Evolutionary conservation across 805 yeast species (phyloP), one percentile per base, ranked within the genome.

Genomic region (Lipomyces kockii): DNA sequence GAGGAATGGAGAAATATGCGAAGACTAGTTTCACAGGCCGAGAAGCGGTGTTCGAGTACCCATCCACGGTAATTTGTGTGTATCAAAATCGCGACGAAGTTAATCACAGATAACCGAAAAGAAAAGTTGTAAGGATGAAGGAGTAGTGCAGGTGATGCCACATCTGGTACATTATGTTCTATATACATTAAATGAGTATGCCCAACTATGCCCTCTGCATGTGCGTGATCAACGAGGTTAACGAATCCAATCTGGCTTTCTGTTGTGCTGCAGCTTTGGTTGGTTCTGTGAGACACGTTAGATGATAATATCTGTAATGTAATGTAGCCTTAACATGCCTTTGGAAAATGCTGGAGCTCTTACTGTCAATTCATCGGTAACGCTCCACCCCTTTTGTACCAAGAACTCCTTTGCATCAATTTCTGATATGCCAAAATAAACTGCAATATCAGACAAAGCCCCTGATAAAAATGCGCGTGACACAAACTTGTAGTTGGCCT

Each of bases 1-100:
- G 71, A 67, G 2, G 71, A 67, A 37, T 65, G 69, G 71, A 46
- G 61, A 32, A 49, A 51, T 39, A 37, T 67, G 57, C 60, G 69
- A 37, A 59, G 46, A 32, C 46, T 63, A 14, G 51, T 63, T 17
- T 14, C 66, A n/a, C 63, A 55, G 25, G 51, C 59, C 14, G 63
- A 53, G 52, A 55, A 53, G 14, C 35, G 20, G 20, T 14, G 32
- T 35, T 22, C 49, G 29, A 55, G 11, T 27, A 55, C 35, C 6
- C 27, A n/a, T 55, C 20, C 37, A 9, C 14, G 14, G 29, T 20
- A 52, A 52, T 22, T 52, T 25, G 32, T 25, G 22, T 25, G 8
- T 3, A 52, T 6, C 27, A 25, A 9, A 6, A 7, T 43, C 14
- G n/a, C 49, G 3, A n/a, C 9, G 49, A n/a, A 43, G 34, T n/a